phyloP scores from a whole-genome alignment of 495 filamentous ascomycete genomes.

The Penicillium malachiteum region DNA sequence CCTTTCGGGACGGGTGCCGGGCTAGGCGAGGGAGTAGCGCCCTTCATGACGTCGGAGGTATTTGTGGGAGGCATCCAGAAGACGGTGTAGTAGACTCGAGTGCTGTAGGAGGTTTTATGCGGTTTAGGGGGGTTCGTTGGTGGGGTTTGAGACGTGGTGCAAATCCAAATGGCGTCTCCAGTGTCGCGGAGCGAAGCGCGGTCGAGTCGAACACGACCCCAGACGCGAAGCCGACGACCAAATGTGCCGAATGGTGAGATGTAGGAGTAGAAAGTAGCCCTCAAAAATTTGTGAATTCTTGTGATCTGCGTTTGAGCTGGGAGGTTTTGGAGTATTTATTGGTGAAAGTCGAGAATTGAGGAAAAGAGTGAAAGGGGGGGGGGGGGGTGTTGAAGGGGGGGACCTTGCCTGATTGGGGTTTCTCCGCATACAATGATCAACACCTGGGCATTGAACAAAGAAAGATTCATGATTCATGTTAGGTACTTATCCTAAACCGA shows the following conservation, averaged over 20 bases:
- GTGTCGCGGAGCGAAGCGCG: constrained; percentile 23
- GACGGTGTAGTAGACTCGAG: not conserved
- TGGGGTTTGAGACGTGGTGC: constrained; percentile 4
- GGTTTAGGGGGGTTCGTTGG: not conserved
- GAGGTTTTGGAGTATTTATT: not conserved
- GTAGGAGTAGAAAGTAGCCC: not conserved
- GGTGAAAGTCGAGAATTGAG: not conserved
- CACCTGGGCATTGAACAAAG: too few species aligned
- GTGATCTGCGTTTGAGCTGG: too few species aligned
- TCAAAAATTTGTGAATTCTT: too few species aligned
- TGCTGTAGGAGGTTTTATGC: not conserved
- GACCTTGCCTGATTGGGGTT: constrained; percentile 18
- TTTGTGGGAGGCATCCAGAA: not conserved
- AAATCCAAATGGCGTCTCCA: constrained; percentile 11
- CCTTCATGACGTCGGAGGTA: constrained; percentile 26
- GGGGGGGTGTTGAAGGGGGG: constrained; percentile 6
- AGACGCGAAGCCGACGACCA: constrained; percentile 26
- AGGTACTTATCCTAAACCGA: too few species aligned
- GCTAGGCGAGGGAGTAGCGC: constrained; percentile 40
- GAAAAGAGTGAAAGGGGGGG: constrained; percentile 6
- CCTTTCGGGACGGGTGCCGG: constrained; percentile 33
- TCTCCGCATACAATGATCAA: not conserved
- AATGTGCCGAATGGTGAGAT: constrained; percentile 10
- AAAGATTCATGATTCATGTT: too few species aligned
- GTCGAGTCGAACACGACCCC: constrained; percentile 30